Conservation (phyloP, 148 eudicot genomes). For the Pouteria glomerata region DNA sequence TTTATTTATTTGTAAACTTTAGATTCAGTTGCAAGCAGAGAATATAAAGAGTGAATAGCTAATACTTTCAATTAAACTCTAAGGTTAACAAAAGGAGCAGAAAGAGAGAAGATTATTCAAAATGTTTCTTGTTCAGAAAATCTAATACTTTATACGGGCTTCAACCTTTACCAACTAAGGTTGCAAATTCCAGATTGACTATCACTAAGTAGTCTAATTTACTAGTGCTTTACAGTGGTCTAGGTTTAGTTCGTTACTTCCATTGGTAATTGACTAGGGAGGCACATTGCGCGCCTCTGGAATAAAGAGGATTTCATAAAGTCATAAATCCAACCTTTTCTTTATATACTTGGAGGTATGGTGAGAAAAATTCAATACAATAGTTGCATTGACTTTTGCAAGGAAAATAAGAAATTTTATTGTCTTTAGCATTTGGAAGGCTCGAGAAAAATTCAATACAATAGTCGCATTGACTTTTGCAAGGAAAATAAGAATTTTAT, state of each 20-base stretch:
- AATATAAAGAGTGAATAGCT: background rate
- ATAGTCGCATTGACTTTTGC: too few relatives aligned
- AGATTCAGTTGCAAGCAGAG: slow-evolving; percentile 1
- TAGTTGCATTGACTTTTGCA: too few relatives aligned
- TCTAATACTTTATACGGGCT: background rate
- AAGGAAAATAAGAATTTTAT: too few relatives aligned
- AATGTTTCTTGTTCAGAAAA: background rate
- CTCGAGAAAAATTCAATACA: too few relatives aligned
- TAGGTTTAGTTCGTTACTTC: background rate
- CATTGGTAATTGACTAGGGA: background rate
- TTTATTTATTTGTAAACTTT: slow-evolving; percentile 5
- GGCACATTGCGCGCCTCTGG: too few relatives aligned
- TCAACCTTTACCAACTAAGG: background rate
- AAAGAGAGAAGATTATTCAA: background rate
- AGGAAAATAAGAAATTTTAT: too few relatives aligned
- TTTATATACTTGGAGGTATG: too few relatives aligned
- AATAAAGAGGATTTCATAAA: too few relatives aligned
- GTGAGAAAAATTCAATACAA: too few relatives aligned
- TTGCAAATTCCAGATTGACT: background rate
- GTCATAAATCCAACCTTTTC: too few relatives aligned
- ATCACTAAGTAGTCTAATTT: background rate
- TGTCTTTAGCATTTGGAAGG: too few relatives aligned
- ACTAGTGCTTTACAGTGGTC: background rate
- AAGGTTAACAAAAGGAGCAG: background rate
- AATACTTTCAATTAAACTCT: background rate